Conservation (phyloP, 148 eudicot genomes). For the Silene uniflora region DNA sequence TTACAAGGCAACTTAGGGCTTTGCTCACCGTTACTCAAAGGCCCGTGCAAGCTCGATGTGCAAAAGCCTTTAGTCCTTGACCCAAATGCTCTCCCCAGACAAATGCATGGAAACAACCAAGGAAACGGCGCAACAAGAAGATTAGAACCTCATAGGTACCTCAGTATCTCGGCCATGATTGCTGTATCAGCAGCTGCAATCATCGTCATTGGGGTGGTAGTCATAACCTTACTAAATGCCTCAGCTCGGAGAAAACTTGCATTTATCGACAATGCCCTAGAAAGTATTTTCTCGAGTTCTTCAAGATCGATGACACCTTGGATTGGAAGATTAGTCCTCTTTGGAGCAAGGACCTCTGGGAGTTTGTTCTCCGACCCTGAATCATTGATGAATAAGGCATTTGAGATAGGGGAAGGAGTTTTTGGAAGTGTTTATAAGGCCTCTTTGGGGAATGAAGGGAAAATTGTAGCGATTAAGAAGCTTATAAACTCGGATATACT, state of each 20-base stretch:
- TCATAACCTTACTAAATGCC: constrained; percentile 62
- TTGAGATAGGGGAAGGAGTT: constrained; percentile 66
- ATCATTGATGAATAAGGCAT: constrained; percentile 50
- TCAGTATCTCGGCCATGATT: constrained; percentile 72
- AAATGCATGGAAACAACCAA: constrained; percentile 36
- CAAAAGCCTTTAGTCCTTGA: constrained; percentile 91
- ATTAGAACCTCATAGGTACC: constrained; percentile 47
- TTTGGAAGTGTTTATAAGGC: constrained; percentile 82
- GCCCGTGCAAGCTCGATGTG: constrained; percentile 77
- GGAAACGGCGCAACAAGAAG: constrained; percentile 12
- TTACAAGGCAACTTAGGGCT: constrained; percentile 77
- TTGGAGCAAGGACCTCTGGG: constrained; percentile 55
- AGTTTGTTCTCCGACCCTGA: constrained; percentile 60
- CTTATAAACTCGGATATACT: constrained; percentile 56
- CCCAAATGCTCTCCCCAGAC: constrained; percentile 53
- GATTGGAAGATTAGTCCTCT: constrained; percentile 63
- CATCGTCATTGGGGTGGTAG: constrained; percentile 61
- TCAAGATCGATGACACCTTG: constrained; percentile 57
- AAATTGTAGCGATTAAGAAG: constrained; percentile 62
- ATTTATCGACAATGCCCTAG: constrained; percentile 59
- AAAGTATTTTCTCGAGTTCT: constrained; percentile 79
- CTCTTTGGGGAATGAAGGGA: constrained; percentile 47
- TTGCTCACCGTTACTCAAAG: constrained; percentile 81
- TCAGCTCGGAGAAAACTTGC: constrained; percentile 59
- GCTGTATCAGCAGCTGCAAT: constrained; percentile 75